A percentile compares a stretch with the other conserved stretches of the same genome.
Conservation (phyloP, 257 asterid genomes). For the Scutellaria galericulata region DNA sequence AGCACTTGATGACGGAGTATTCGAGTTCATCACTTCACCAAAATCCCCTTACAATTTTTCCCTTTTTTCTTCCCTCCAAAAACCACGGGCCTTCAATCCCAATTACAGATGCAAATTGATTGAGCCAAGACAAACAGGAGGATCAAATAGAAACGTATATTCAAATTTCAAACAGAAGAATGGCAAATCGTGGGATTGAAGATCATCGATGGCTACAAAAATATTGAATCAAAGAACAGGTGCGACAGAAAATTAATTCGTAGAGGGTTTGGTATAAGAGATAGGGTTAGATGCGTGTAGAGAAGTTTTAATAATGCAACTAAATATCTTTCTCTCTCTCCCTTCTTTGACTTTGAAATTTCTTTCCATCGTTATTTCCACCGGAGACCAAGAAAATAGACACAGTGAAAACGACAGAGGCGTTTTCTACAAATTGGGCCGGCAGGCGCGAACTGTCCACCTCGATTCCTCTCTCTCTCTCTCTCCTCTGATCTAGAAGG, state of each 20-base stretch:
- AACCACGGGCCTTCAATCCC: not conserved
- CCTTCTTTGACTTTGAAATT: constrained; percentile 52
- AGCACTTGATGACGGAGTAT: constrained; percentile 71
- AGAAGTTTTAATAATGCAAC: constrained; percentile 21
- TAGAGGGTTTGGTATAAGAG: constrained; percentile 37
- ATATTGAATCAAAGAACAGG: not conserved
- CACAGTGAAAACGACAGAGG: not conserved
- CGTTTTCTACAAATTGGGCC: constrained; percentile 23
- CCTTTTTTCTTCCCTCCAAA: constrained; percentile 16
- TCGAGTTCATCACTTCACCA: constrained; percentile 62
- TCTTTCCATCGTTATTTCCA: constrained; percentile 38
- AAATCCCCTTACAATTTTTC: not conserved
- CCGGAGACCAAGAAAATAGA: constrained; percentile 24
- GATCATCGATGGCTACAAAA: constrained; percentile 1
- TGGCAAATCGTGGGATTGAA: constrained; percentile 19
- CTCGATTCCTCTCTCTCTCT: not conserved
- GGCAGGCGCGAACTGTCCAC: constrained; percentile 32
- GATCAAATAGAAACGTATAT: constrained; percentile 31
- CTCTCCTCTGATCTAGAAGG: too few relatives aligned
- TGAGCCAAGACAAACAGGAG: constrained; percentile 9
- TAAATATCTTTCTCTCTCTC: constrained; percentile 2
- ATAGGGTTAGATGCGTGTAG: constrained; percentile 27
- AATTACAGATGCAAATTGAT: not conserved
- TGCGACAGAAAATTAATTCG: constrained; percentile 26
- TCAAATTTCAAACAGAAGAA: constrained; percentile 18